Evolutionary conservation across 192 early-diverging fungal genomes (phyloP).

Genomic region (Coemansia sp.): DNA sequence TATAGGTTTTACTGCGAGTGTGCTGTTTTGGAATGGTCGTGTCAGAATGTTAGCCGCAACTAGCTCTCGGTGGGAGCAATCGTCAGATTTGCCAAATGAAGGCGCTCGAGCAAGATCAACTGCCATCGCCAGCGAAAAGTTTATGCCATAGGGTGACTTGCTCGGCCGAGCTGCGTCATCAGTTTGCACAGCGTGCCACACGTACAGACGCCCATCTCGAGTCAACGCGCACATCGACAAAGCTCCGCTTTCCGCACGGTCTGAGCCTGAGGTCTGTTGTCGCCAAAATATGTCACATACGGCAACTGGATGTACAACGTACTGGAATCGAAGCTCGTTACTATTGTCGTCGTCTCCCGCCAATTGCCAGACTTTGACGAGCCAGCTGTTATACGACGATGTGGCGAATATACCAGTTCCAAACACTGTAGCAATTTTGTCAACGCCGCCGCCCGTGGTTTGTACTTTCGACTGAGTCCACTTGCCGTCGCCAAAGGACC

Average conservation of each 20-base stretch:
- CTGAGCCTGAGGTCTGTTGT: not conserved
- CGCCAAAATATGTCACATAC: conserved; percentile 42
- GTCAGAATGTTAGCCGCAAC: conserved; percentile 1
- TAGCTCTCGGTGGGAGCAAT: not conserved
- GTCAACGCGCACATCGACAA: conserved; percentile 30
- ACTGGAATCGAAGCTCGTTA: conserved; percentile 38
- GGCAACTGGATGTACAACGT: conserved; percentile 31
- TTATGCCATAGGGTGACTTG: conserved; percentile 7
- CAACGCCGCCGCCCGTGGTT: conserved; percentile 14
- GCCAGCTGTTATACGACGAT: conserved; percentile 9
- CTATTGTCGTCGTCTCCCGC: not conserved
- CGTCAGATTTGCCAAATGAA: not conserved
- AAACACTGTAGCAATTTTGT: conserved; percentile 16
- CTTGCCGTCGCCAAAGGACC: conserved; percentile 3
- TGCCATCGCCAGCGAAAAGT: conserved; percentile 18
- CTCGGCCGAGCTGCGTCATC: not conserved
- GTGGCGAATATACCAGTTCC: conserved; percentile 34
- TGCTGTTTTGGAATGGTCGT: not conserved
- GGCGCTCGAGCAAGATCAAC: conserved; percentile 6
- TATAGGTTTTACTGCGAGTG: not conserved
- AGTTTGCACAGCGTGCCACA: conserved; percentile 22
- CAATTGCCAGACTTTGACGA: conserved; percentile 50
- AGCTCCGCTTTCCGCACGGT: not conserved
- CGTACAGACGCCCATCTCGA: conserved; percentile 8
- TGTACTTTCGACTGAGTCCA: conserved; percentile 20